Evolutionary conservation across 148 eudicot genomes (phyloP), one percentile per base, ranked within the genome.

Genomic region (Rhododendron mucronatum): DNA sequence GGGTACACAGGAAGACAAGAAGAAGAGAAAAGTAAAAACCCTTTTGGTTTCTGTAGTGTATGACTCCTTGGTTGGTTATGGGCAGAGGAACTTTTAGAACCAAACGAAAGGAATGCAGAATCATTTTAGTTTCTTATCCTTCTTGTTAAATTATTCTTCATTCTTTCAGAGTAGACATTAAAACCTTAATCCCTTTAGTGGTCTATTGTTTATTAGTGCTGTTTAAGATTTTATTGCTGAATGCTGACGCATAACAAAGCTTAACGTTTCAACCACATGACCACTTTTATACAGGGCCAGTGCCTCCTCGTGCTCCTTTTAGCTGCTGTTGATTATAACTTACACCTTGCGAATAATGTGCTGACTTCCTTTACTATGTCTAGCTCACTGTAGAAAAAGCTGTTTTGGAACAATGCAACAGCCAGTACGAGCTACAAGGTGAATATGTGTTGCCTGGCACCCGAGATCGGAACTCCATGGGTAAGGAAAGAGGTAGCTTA

Each of bases 381-480:
- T 90, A 96, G 99, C 95, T 97, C 86, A 97, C 98, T 85, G 92
- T 97, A 85, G 99, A 97, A 87, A 95, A 94, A 86, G 93, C 99
- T 82, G 91, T 94, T 87, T 91, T 97, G 95, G 98, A 97, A 90
- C 99, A 97, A 93, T 90, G 89, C 92, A 94, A 87, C 85, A 97
- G 99, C 90, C 95, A 95, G 78, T 97, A 97, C 87, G 99, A 95
- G 87, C 95, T 97, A 59, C 99, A 97, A 91, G 99, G 97, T 91
- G 99, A 97, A 89, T 97, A 97, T 88, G 98, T 97, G 76, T 89
- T 97, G 88, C 99, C 99, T 89, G 99, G 99, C 69, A 89, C 93
- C 84, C 91, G 99, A 85, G 99, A 97, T 50, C 90, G 98, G 39
- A 95, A 87, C 85, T 92, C 95, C 73, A 87, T 87, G 86, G 89